Conservation (phyloP, 1,284 basidiomycete species). For the Exsudoporus floridanus region DNA sequence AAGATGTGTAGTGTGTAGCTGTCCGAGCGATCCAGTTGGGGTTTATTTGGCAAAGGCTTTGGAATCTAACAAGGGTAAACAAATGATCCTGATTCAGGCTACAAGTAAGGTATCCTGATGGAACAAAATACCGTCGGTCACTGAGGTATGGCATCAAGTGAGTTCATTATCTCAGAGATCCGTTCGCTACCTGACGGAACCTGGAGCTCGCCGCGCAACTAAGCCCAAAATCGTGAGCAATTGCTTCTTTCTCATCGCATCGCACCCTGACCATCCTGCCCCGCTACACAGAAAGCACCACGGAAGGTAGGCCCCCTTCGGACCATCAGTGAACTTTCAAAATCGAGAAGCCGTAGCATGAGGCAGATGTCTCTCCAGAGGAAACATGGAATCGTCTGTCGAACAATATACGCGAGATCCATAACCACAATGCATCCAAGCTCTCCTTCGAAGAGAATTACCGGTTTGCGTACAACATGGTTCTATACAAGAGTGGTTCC, state of each 20-base stretch:
- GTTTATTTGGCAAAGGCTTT: conserved; percentile 36
- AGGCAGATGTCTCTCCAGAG: conserved; percentile 64
- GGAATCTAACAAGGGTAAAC: conserved; percentile 36
- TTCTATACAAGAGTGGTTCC: conserved; percentile 83
- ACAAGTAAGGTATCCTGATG: conserved; percentile 20
- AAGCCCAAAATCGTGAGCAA: conserved; percentile 52
- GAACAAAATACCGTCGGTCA: conserved; percentile 12
- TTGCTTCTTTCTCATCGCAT: conserved; percentile 15
- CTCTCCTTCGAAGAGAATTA: conserved; percentile 98
- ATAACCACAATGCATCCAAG: conserved; percentile 89
- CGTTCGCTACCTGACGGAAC: background rate
- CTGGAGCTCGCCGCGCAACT: conserved; percentile 41
- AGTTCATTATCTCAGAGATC: conserved; percentile 16
- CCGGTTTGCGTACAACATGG: conserved; percentile 92
- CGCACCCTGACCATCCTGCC: conserved; percentile 22
- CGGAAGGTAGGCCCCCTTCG: conserved; percentile 43
- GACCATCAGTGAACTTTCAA: background rate
- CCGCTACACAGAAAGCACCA: conserved; percentile 52
- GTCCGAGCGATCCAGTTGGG: background rate
- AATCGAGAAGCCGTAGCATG: conserved; percentile 48
- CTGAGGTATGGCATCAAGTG: conserved; percentile 45
- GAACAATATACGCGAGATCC: conserved; percentile 90
- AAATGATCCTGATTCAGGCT: conserved; percentile 23
- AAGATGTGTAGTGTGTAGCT: background rate
- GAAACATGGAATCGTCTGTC: conserved; percentile 77